Evolutionary conservation across 257 asterid species (phyloP).

Genomic region (Capsicum chinense): DNA sequence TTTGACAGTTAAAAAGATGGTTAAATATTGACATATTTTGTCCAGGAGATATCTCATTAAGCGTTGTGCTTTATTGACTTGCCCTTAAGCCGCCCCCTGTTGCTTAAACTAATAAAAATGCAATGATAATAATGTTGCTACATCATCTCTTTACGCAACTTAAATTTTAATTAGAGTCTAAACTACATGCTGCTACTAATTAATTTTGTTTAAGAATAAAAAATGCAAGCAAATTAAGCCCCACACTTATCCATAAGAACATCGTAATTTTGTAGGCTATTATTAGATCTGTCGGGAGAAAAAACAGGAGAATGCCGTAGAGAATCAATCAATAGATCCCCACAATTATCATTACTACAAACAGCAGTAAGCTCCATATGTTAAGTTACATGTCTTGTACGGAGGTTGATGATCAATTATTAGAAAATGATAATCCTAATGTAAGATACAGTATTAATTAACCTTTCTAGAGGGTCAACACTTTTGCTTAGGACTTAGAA

Average conservation of each 20-base stretch:
- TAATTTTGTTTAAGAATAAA: not conserved
- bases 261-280: constrained; percentile 22
- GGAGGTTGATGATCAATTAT: not conserved
- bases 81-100: not conserved
- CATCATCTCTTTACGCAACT: constrained; percentile 6
- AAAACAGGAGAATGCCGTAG: not conserved
- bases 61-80: not conserved
- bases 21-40: too few relatives aligned
- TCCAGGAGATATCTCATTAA: too few relatives aligned
- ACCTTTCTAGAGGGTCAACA: not conserved
- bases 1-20: too few relatives aligned
- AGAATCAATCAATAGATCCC: not conserved
- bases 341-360: not conserved
- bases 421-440: too few relatives aligned
- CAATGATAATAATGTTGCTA: not conserved
- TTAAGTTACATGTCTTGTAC: constrained; percentile 27
- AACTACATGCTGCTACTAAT: not conserved
- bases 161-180: not conserved
- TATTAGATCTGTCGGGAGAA: not conserved
- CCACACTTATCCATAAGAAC: constrained; percentile 15
- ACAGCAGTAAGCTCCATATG: not conserved
- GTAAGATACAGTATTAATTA: not conserved
- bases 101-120: not conserved
- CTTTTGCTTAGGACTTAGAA: too few relatives aligned
- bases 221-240: not conserved